These are phyloP conservation scores for Allantophomopsis lycopodina DNA, from an alignment of 2,329 filamentous ascomycete genomes.

Conservation along the genomic window DNA sequence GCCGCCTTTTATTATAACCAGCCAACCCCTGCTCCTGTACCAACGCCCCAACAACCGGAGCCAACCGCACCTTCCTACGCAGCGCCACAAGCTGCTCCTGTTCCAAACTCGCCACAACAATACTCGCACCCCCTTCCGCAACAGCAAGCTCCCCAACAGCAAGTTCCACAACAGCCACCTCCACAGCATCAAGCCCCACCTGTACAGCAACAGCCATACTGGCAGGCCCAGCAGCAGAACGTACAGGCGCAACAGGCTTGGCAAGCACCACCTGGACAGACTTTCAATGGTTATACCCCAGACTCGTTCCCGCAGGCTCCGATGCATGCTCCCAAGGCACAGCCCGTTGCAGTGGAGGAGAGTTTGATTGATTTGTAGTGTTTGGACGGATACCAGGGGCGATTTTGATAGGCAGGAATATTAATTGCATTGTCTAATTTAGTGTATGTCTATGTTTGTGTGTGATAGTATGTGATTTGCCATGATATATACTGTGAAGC, in stretches of 20 bases:
- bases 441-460: too few species aligned
- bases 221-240: slow-evolving; percentile 30
- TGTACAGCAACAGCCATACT: slow-evolving; percentile 29
- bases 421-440: too few species aligned
- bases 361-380: slow-evolving; percentile 65
- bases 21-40: slow-evolving; percentile 26
- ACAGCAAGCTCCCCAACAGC: slow-evolving; percentile 15
- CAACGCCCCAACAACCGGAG: slow-evolving; percentile 17
- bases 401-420: too few species aligned
- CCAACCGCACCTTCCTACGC: slow-evolving; percentile 14
- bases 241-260: slow-evolving; percentile 26
- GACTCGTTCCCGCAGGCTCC: slow-evolving; percentile 53
- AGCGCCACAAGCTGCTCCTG: slow-evolving; percentile 21
- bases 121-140: slow-evolving; percentile 10
- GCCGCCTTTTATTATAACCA: slow-evolving; percentile 44
- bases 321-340: slow-evolving; percentile 40
- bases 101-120: slow-evolving; percentile 19
- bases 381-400: too few species aligned
- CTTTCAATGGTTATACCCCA: slow-evolving; percentile 37
- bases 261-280: slow-evolving; percentile 14
- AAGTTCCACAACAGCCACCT: slow-evolving; percentile 14
- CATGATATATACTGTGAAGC: too few species aligned
- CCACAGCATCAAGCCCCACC: slow-evolving; percentile 11
- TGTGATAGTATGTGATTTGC: too few species aligned
- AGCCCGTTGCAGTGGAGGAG: slow-evolving; percentile 54